phyloP scores from a whole-genome alignment of 148 eudicot species.

The Amaranthus hypochondriacus region DNA sequence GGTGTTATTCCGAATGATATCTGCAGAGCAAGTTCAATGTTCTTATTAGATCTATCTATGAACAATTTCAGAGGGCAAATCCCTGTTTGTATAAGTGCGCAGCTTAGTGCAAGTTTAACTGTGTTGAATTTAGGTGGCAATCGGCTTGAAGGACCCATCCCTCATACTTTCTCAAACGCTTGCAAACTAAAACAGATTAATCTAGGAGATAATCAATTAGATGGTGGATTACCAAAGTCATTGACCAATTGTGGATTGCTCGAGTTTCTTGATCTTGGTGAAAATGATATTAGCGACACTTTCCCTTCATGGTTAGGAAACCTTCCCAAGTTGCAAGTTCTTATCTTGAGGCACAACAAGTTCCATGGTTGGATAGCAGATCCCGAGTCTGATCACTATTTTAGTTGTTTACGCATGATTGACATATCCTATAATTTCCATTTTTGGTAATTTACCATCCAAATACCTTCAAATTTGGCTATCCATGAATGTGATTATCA shows the following conservation, averaged over 20 bases:
- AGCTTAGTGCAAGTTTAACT: slow-evolving; percentile 12
- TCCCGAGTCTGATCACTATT: not conserved
- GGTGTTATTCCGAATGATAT: slow-evolving; percentile 18
- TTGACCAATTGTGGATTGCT: slow-evolving; percentile 18
- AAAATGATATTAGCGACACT: slow-evolving; percentile 29
- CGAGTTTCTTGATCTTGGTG: slow-evolving; percentile 27
- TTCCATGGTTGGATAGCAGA: slow-evolving; percentile 23
- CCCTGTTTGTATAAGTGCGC: slow-evolving; percentile 25
- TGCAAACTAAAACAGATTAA: slow-evolving; percentile 18
- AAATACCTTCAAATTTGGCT: slow-evolving; percentile 19
- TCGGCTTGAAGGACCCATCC: slow-evolving; percentile 14
- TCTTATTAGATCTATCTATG: slow-evolving; percentile 20
- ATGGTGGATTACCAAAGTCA: slow-evolving; percentile 22
- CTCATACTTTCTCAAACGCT: not conserved
- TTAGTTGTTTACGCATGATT: slow-evolving; percentile 29
- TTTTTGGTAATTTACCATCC: slow-evolving; percentile 28
- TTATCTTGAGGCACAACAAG: slow-evolving; percentile 24
- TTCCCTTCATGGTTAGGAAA: slow-evolving; percentile 42
- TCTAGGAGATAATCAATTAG: slow-evolving; percentile 19
- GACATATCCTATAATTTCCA: slow-evolving; percentile 33
- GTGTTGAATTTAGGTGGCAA: slow-evolving; percentile 16
- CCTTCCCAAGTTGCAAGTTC: slow-evolving; percentile 27
- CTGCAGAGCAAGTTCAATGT: slow-evolving; percentile 14
- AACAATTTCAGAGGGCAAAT: slow-evolving; percentile 27
- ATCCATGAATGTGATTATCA: slow-evolving; percentile 28